Conservation (phyloP, 169 alveolate genomes). For the Plasmodium vinckei region DNA sequence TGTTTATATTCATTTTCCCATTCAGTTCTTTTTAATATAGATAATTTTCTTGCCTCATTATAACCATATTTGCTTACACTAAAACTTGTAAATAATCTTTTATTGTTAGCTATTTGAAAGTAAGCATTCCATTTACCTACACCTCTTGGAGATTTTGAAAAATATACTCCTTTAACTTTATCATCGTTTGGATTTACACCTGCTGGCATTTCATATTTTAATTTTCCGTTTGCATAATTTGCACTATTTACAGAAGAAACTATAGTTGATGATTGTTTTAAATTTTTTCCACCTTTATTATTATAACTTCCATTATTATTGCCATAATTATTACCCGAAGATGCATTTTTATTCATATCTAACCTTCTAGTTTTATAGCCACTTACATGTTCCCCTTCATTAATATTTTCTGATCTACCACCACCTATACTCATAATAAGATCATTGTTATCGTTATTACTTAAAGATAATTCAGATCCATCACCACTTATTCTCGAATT, state of each 20-base stretch:
- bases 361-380: background rate
- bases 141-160: slow-evolving; percentile 67
- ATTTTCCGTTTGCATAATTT: slow-evolving; percentile 34
- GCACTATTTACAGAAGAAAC: background rate
- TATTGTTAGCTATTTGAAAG: slow-evolving; percentile 65
- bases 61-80: slow-evolving; percentile 74
- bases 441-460: slow-evolving; percentile 32
- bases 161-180: slow-evolving; percentile 66
- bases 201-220: slow-evolving; percentile 71
- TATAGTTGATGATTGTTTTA: slow-evolving; percentile 12
- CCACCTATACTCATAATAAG: slow-evolving; percentile 5
- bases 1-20: slow-evolving; percentile 71
- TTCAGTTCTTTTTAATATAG: slow-evolving; percentile 67
- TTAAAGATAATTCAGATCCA: slow-evolving; percentile 47
- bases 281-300: slow-evolving; percentile 3
- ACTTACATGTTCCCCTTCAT: background rate
- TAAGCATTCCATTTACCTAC: slow-evolving; percentile 75
- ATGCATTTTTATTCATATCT: background rate
- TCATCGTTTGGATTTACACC: slow-evolving; percentile 74
- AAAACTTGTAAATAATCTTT: slow-evolving; percentile 64
- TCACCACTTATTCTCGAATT: slow-evolving; percentile 43
- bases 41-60: slow-evolving; percentile 61
- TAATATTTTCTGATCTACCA: background rate
- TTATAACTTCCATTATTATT: slow-evolving; percentile 9
- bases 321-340: background rate